A percentile compares a stretch with the other conserved stretches of the same genome.
phyloP scores from a whole-genome alignment of 2,329 filamentous ascomycete species.

The Hymenoscyphus infarciens region DNA sequence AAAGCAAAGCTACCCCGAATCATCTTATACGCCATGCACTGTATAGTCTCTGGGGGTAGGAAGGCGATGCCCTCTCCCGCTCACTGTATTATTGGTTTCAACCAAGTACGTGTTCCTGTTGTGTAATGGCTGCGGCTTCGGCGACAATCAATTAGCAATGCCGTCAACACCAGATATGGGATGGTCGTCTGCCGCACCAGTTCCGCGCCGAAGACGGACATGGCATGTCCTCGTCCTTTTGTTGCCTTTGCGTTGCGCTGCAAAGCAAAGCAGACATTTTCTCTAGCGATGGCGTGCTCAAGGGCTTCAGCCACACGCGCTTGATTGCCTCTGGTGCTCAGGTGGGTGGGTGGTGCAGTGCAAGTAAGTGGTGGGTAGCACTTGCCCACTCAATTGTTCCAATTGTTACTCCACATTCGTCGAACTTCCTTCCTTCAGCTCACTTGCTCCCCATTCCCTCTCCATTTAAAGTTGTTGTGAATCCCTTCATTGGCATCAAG shows the following conservation, averaged over 20 bases:
- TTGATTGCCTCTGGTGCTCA: slow-evolving; percentile 2
- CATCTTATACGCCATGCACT: no score
- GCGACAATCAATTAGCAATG: not conserved
- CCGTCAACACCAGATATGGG: not conserved
- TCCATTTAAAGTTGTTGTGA: not conserved
- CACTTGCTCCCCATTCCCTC: not conserved
- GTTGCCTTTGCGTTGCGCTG: not conserved
- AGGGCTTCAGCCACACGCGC: slow-evolving; percentile 5
- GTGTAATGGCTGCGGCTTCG: no score
- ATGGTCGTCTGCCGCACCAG: not conserved
- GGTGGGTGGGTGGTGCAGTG: no score
- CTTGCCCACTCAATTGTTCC: slow-evolving; percentile 3
- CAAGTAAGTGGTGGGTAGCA: not conserved
- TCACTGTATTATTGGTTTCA: not conserved
- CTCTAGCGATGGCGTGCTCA: slow-evolving; percentile 14
- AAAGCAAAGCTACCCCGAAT: not conserved
- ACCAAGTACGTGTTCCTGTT: no score
- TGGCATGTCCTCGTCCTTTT: not conserved
- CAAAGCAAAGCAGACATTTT: not conserved
- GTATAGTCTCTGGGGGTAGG: no score
- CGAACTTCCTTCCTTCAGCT: not conserved
- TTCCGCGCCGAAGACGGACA: not conserved
- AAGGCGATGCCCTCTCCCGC: no score
- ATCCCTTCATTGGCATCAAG: not conserved
- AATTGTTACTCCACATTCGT: slow-evolving; percentile 9